A percentile compares a stretch with the other conserved stretches of the same genome.
Conservation (phyloP, 495 filamentous ascomycete species). For the Parmelia sp. region DNA sequence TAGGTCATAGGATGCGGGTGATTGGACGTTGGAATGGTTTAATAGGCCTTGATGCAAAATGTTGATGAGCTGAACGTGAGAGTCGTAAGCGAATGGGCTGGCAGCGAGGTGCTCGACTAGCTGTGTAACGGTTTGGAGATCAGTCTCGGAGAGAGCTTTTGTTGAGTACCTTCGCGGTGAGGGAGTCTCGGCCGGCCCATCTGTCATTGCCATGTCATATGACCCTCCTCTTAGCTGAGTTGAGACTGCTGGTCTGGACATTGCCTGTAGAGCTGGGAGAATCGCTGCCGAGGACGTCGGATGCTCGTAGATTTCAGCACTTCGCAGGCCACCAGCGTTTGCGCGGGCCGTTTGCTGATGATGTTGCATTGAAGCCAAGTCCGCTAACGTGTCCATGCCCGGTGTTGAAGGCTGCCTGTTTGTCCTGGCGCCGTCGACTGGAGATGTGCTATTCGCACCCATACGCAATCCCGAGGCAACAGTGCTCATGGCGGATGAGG, state of each 20-base stretch:
- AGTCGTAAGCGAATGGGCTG: constrained; percentile 59
- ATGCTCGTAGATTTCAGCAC: constrained; percentile 42
- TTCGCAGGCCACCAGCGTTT: constrained; percentile 41
- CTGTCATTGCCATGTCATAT: constrained; percentile 52
- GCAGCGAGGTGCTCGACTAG: constrained; percentile 50
- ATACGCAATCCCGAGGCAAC: constrained; percentile 19
- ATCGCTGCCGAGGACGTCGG: constrained; percentile 46
- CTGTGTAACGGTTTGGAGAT: constrained; percentile 48
- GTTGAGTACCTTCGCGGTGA: constrained; percentile 42
- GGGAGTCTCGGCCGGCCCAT: constrained; percentile 43
- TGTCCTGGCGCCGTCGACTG: constrained; percentile 30
- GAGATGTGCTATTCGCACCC: constrained; percentile 30
- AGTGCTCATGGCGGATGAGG: constrained; percentile 24
- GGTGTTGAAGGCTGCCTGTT: constrained; percentile 49
- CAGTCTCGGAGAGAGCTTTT: constrained; percentile 47
- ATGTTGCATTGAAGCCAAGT: constrained; percentile 61
- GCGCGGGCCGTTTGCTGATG: constrained; percentile 48
- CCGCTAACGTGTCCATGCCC: constrained; percentile 60
- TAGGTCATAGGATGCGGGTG: constrained; percentile 50
- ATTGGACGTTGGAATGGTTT: constrained; percentile 46
- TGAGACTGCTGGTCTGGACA: constrained; percentile 46
- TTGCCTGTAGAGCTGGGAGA: constrained; percentile 42
- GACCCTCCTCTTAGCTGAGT: constrained; percentile 39
- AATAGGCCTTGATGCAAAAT: constrained; percentile 59
- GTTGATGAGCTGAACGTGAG: constrained; percentile 57